Evolutionary conservation across 345 rosid genomes (phyloP), one percentile per base, ranked within the genome.

Genomic region (Excoecaria agallocha): DNA sequence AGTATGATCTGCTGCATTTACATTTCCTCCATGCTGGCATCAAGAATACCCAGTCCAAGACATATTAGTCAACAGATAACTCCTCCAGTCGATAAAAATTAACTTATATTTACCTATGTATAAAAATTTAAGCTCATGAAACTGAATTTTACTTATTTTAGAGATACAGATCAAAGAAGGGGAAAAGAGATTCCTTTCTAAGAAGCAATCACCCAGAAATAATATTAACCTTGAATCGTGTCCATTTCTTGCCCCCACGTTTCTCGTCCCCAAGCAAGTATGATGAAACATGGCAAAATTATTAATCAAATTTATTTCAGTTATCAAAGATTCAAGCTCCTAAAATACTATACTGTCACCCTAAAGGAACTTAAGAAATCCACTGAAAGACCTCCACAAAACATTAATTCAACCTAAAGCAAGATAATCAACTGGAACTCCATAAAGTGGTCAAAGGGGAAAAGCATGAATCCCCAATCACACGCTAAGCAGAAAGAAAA

Each of bases 21-120:
- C 76, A 83, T 95, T 96, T 84, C 96, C 99, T 67, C 97, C 98
- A 48, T 85, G 96, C 99, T 95, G 89, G 7, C 49, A 72, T 71
- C 15, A 79, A 73, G 48, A 76, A 24, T 50, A 25, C 61, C 70
- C 65, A 16, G 50, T 6, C 6, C 6, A 43, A 20, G 30, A 43
- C 46, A 35, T 16, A 30, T 61, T 45, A 70, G 8, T 64, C 46
- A 30, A 57, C 43, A 24, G 6, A 7, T 5, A 56, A 49, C 10
- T 12, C 50, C 10, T 61, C 45, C 19, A 39, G 50, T 46, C 11
- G 24, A 45, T 11, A 15, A 57, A 37, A 48, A 25, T 46, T 37
- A 56, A 8, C 20, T 12, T 17, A 72, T 11, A 17, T 58, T 17
- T 17, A 58, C 19, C 22, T 8, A 7, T 39, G 5, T 30, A 49